These are phyloP conservation scores for Yamadazyma diospyri DNA, from an alignment of 1,139 yeast species.

Conservation along the genomic window DNA sequence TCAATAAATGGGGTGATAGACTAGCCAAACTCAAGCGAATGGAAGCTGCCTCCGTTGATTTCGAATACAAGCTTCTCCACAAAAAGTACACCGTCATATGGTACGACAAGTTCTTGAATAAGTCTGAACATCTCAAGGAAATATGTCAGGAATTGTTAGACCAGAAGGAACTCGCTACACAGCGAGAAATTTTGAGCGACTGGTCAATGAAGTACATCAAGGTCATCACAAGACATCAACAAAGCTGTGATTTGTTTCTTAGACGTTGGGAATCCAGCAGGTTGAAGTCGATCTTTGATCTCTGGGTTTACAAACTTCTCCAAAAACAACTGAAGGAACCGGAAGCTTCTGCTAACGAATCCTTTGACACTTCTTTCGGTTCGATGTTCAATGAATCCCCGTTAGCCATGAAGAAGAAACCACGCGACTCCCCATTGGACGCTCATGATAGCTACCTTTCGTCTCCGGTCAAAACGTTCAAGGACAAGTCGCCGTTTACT, in stretches of 20 bases:
- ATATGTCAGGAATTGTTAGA: slow-evolving; percentile 28
- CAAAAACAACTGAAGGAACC: slow-evolving; percentile 7
- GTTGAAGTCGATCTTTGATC: slow-evolving; percentile 30
- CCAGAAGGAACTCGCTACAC: slow-evolving; percentile 25
- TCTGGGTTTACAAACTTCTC: slow-evolving; percentile 30
- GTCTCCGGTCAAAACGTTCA: slow-evolving; percentile 30
- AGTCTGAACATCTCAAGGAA: slow-evolving; percentile 22
- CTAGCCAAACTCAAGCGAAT: slow-evolving; percentile 8
- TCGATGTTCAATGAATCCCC: slow-evolving; percentile 34
- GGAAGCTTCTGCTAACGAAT: slow-evolving; percentile 2
- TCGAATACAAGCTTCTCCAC: slow-evolving; percentile 21
- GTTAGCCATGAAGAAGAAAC: slow-evolving; percentile 24
- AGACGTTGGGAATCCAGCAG: slow-evolving; percentile 31
- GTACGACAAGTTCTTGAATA: slow-evolving; percentile 30
- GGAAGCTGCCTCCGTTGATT: slow-evolving; percentile 15
- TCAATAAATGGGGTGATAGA: slow-evolving; percentile 14
- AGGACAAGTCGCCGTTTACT: slow-evolving; percentile 15
- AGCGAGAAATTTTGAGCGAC: slow-evolving; percentile 25
- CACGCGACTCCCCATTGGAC: background rate
- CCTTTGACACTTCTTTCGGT: slow-evolving; percentile 13
- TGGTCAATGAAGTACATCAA: slow-evolving; percentile 42
- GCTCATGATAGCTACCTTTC: slow-evolving; percentile 12
- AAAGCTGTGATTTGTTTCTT: slow-evolving; percentile 33
- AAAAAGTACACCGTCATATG: slow-evolving; percentile 32
- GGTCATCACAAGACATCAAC: slow-evolving; percentile 30